Percentiles rank a stretch among this genome's conserved stretches.
Conservation (phyloP, 2,329 filamentous ascomycete genomes). For the Penicillium thymicola region DNA sequence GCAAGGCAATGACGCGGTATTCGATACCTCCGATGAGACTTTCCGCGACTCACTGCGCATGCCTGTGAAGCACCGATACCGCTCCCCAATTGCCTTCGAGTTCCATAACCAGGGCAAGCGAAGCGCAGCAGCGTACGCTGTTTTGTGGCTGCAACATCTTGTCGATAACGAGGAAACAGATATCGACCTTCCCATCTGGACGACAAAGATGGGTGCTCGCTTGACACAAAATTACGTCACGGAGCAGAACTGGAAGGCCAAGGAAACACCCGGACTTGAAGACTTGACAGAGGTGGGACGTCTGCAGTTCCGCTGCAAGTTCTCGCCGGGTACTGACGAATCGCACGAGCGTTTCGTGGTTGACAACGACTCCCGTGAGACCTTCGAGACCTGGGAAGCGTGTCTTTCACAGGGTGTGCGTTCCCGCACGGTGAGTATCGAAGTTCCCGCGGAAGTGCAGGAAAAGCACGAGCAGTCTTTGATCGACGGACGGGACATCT, state of each 20-base stretch:
- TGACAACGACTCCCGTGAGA: slow-evolving; percentile 87
- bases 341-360: slow-evolving; percentile 79
- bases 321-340: slow-evolving; percentile 86
- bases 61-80: slow-evolving; percentile 85
- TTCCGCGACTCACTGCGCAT: slow-evolving; percentile 63
- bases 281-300: slow-evolving; percentile 77
- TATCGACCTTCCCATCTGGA: slow-evolving; percentile 89
- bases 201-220: slow-evolving; percentile 68
- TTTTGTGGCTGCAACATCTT: slow-evolving; percentile 82
- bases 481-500: slow-evolving; percentile 73
- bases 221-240: slow-evolving; percentile 92
- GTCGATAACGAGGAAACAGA: slow-evolving; percentile 73
- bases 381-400: slow-evolving; percentile 90
- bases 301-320: slow-evolving; percentile 73
- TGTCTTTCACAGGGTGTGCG: slow-evolving; percentile 86
- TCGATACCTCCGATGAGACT: slow-evolving; percentile 53
- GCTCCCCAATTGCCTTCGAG: slow-evolving; percentile 85
- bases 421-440: slow-evolving; percentile 63
- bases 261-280: slow-evolving; percentile 65
- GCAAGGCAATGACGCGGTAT: slow-evolving; percentile 59
- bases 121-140: slow-evolving; percentile 69
- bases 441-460: slow-evolving; percentile 69
- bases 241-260: slow-evolving; percentile 64
- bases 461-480: slow-evolving; percentile 78
- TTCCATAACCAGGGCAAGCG: slow-evolving; percentile 70